phyloP scores from a whole-genome alignment of 768 basidiomycete species.

The Mycena rebaudengoi region DNA sequence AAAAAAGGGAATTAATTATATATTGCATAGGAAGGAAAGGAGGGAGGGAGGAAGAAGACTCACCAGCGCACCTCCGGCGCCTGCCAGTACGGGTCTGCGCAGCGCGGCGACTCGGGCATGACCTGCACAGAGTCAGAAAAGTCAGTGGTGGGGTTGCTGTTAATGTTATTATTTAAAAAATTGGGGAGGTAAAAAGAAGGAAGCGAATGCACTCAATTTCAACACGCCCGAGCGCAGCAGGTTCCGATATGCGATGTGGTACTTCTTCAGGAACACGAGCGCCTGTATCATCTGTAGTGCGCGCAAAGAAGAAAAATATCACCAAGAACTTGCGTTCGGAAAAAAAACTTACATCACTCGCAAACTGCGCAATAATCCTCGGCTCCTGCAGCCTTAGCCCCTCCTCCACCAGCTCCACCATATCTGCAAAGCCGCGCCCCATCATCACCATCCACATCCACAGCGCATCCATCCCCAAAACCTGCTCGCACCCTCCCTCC shows the following conservation, averaged over 20 bases:
- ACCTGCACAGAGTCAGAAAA: conserved; percentile 83
- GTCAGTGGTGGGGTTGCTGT: conserved; percentile 59
- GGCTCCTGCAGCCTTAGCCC: conserved; percentile 72
- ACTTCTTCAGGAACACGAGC: conserved; percentile 68
- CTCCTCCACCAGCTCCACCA: conserved; percentile 68
- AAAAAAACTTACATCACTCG: conserved; percentile 70
- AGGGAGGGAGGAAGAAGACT: conserved; percentile 31
- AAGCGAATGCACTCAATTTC: conserved; percentile 73
- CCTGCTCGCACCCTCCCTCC: conserved; percentile 70
- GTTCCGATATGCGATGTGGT: conserved; percentile 83
- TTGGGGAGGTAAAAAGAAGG: not conserved
- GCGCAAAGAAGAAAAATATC: not conserved
- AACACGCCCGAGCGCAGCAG: conserved; percentile 82
- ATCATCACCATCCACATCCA: conserved; percentile 94
- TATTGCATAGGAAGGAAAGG: no score
- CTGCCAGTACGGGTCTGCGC: conserved; percentile 81
- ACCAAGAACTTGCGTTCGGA: conserved; percentile 1
- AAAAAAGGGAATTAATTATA: conserved; percentile 16
- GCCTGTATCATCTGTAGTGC: conserved; percentile 78
- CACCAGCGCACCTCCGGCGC: conserved; percentile 82
- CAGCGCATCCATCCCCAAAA: conserved; percentile 74
- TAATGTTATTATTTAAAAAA: not conserved
- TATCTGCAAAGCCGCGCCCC: conserved; percentile 87
- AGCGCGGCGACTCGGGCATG: conserved; percentile 55
- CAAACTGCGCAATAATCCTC: conserved; percentile 75